Evolutionary conservation across 306 rosid species (phyloP), one percentile per base, ranked within the genome.

Genomic region (Ammopiptanthus mongolicus): DNA sequence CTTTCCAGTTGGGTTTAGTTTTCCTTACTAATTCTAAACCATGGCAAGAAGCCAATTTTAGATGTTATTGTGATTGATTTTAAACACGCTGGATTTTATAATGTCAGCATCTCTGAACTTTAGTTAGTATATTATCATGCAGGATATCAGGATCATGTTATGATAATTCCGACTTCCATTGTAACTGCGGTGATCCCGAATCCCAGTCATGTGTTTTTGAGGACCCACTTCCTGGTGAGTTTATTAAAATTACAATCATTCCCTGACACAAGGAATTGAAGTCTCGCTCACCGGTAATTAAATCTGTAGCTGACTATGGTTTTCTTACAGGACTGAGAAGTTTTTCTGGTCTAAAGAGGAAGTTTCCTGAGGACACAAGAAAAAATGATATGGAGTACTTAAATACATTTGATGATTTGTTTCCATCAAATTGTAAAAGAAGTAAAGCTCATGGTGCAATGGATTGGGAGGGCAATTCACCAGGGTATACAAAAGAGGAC

Each of bases 341-440:
- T 65, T 78, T 81, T 44, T 87, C 98, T 39, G 86, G 87, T 79
- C 57, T 88, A 80, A 96, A 96, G 89, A 87, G 99, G 87, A 96
- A 92, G 86, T 74, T 77, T 15, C 48, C 77, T 0, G 87, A 86
- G 71, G 87, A 87, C 77, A 28, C 75, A 9, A 73, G 81, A 64
- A 69, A 69, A 28, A 86, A 80, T 19, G 89, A 86, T 6, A 80
- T 85, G 88, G 91, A 69, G 46, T 53, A 59, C 63, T 65, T 68
- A 8, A 39, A 58, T 39, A 50, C 76, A 55, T 28, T 48, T 61
- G 80, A 81, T 66, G 82, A 83, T 39, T 55, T 62, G 73, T 72
- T 66, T 75, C 69, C 74, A 73, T 80, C 55, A 68, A 75, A 83
- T 36, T 19, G 77, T 15, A 91, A 92, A 83, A 92, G 85, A 80